Percentiles rank a stretch among this genome's conserved stretches.
Evolutionary conservation across 2,329 filamentous ascomycete genomes (phyloP).

Genomic region (Alternaria hordeiaustralica): DNA sequence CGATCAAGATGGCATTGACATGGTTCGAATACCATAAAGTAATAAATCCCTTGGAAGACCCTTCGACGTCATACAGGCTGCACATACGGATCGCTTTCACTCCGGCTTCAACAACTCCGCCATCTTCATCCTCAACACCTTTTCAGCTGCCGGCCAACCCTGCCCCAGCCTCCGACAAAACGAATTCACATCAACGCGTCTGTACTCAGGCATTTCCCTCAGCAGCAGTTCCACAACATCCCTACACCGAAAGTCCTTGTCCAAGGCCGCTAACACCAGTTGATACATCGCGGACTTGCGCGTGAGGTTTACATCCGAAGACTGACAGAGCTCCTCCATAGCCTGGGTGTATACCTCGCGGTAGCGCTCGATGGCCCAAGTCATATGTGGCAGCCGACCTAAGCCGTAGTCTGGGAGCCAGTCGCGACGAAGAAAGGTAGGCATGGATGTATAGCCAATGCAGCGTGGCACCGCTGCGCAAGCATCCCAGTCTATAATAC

Average conservation of each 20-base stretch:
- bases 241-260: not conserved
- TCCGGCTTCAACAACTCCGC: not conserved
- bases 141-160: slow-evolving; percentile 11
- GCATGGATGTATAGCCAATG: slow-evolving; percentile 17
- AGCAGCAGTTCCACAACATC: slow-evolving; percentile 8
- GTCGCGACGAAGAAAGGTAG: slow-evolving; percentile 18
- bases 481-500: slow-evolving; percentile 32
- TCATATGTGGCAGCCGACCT: not conserved
- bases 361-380: slow-evolving; percentile 14
- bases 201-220: slow-evolving; percentile 7
- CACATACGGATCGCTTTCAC: not conserved
- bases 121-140: slow-evolving; percentile 5
- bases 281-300: slow-evolving; percentile 17
- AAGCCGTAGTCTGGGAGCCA: slow-evolving; percentile 5
- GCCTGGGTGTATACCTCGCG: slow-evolving; percentile 19
- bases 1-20: not conserved
- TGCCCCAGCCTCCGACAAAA: not conserved
- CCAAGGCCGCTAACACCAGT: slow-evolving; percentile 2
- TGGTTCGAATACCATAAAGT: not conserved
- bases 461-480: slow-evolving; percentile 18
- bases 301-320: slow-evolving; percentile 17
- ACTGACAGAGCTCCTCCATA: slow-evolving; percentile 7
- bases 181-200: not conserved
- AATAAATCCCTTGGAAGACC: not conserved
- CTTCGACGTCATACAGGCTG: not conserved